Conservation (phyloP, 2,329 filamentous ascomycete genomes). For the Aspergillus nomiae region DNA sequence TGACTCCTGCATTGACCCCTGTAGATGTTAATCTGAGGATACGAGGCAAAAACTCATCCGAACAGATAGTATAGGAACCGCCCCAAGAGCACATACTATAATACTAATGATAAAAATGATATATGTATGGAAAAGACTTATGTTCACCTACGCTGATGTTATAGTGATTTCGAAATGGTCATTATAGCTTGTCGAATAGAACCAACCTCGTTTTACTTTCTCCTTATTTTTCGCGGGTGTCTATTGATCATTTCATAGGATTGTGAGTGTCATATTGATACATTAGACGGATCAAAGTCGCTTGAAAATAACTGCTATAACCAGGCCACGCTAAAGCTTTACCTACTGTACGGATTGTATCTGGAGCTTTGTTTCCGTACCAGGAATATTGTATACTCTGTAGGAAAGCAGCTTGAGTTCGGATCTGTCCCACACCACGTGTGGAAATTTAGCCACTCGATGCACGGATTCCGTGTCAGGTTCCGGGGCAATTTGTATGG, state of each 20-base stretch:
- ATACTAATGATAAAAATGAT: background rate
- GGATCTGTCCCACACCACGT: slow-evolving; percentile 34
- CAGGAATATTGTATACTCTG: background rate
- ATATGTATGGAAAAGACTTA: background rate
- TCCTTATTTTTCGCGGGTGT: background rate
- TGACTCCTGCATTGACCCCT: background rate
- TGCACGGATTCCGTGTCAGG: slow-evolving; percentile 5
- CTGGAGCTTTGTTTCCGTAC: background rate
- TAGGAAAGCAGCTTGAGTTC: slow-evolving; percentile 15
- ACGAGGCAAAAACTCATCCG: background rate
- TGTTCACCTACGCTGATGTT: background rate
- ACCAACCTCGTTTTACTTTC: background rate
- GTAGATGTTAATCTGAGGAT: background rate
- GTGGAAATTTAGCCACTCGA: slow-evolving; percentile 30
- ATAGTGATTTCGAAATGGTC: background rate
- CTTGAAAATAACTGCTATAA: background rate
- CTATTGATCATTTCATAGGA: background rate
- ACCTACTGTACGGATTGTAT: background rate
- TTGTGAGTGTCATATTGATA: background rate
- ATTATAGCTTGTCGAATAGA: background rate
- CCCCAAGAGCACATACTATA: background rate
- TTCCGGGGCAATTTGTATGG: background rate
- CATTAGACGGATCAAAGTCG: background rate
- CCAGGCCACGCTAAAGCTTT: background rate
- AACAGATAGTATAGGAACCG: background rate